Evolutionary conservation across 116 monocot species (phyloP), one percentile per base, ranked within the genome.

Genomic region (Papilionanthe hybrid): DNA sequence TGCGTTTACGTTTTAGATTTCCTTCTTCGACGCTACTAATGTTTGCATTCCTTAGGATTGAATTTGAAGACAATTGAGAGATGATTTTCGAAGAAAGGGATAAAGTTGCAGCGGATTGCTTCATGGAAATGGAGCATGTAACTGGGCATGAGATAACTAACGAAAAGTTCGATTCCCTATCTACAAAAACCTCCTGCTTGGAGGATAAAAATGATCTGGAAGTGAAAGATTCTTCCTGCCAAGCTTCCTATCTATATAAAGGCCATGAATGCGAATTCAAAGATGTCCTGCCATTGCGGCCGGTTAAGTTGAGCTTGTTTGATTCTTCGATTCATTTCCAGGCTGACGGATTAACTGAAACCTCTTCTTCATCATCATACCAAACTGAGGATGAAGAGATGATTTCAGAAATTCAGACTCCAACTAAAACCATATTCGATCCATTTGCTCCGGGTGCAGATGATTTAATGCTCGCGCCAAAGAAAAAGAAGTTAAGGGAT

Each of bases 401-500:
- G 69, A 30, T 69, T 69, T 69, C 12, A 9, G 69, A 27, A 69
- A 29, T 29, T 32, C 13, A 53, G 53, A 53, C 53, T 53, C 53
- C 53, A 53, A 53, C 53, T 15, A 53, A 53, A 53, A 53, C 15
- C 17, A 53, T 53, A 53, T 53, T 53, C 12, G 69, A 69, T 69
- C 69, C 69, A 1, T 69, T 69, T 25, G 69, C 69, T 25, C 69
- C 69, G 11, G 32, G 32, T 1, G 1, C 69, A 12, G 69, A 69
- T 32, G 69, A 69, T 69, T 32, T 69, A 27, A 12, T 69, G 30
- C 69, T 69, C 11, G 69, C 69, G 23, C 69, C 69, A 4, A 69
- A 30, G 69, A 69, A 30, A 30, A 69, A 69, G 69, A 69, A 69
- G 69, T 13, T 32, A 30, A 69, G 30, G 69, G 12, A 69, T 69